Evolutionary conservation across 306 rosid species (phyloP).

Genomic region (Lotus japonicus): DNA sequence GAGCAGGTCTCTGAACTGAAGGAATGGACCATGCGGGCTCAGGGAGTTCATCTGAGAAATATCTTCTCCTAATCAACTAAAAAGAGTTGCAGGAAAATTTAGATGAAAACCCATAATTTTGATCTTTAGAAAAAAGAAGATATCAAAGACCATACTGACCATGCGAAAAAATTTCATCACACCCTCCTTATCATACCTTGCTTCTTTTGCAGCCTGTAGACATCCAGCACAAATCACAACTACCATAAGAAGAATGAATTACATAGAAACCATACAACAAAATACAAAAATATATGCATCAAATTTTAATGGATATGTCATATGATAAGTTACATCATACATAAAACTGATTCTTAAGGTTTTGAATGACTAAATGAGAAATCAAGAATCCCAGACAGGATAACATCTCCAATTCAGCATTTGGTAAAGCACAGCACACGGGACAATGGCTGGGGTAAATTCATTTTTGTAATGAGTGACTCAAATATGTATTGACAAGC

Average conservation of each 20-base stretch:
- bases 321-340: too few species aligned
- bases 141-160: constrained; percentile 45
- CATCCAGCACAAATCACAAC: constrained; percentile 17
- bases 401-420: too few species aligned
- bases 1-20: constrained; percentile 44
- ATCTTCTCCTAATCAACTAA: constrained; percentile 90
- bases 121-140: not conserved
- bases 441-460: not conserved
- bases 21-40: constrained; percentile 69
- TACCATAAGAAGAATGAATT: not conserved
- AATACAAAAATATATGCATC: constrained; percentile 1
- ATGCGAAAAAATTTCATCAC: constrained; percentile 73
- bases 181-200: constrained; percentile 94
- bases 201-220: constrained; percentile 90
- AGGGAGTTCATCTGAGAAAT: constrained; percentile 78
- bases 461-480: too few species aligned
- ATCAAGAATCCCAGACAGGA: too few species aligned
- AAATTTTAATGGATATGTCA: not conserved
- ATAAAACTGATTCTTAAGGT: too few species aligned
- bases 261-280: constrained; percentile 8
- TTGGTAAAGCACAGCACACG: too few species aligned
- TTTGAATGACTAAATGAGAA: too few species aligned
- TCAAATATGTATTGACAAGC: too few species aligned
- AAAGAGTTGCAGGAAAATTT: constrained; percentile 24
- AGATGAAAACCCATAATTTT: constrained; percentile 12